Evolutionary conservation across 2,329 filamentous ascomycete species (phyloP).

Genomic region (Thermothelomyces thermophilus): DNA sequence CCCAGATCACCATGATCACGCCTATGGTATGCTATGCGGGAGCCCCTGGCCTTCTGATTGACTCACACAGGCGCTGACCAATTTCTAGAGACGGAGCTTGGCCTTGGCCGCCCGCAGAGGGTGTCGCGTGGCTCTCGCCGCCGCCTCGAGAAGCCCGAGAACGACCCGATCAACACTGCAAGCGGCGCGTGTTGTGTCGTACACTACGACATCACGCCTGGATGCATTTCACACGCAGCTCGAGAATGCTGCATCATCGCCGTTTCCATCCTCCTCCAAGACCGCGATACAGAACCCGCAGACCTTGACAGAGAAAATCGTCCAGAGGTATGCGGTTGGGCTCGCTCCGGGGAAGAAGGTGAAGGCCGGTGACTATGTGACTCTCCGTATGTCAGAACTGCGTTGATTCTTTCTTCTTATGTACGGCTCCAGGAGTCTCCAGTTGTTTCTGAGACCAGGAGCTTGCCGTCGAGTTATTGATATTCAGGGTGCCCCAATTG

Average conservation of each 20-base stretch:
- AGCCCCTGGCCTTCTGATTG: background rate
- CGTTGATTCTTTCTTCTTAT: background rate
- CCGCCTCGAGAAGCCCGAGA: slow-evolving; percentile 9
- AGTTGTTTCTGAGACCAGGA: too few species aligned
- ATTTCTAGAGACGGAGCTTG: slow-evolving; percentile 27
- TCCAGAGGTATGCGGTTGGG: background rate
- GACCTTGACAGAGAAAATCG: background rate
- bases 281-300: slow-evolving; percentile 13
- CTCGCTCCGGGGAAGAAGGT: background rate
- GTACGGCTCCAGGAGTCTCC: too few species aligned
- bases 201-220: slow-evolving; percentile 23
- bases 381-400: background rate
- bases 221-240: slow-evolving; percentile 60
- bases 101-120: slow-evolving; percentile 26
- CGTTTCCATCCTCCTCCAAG: slow-evolving; percentile 48
- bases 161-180: slow-evolving; percentile 2
- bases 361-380: background rate
- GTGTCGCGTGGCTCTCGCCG: slow-evolving; percentile 17
- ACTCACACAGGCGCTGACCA: background rate
- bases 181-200: slow-evolving; percentile 15
- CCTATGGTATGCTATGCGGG: slow-evolving; percentile 18
- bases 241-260: slow-evolving; percentile 44
- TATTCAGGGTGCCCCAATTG: background rate
- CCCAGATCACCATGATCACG: slow-evolving; percentile 19
- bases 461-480: background rate